Base-by-base conservation (phyloP, 2,329 filamentous ascomycete species). In the Epichloe brachyelytri region DNA sequence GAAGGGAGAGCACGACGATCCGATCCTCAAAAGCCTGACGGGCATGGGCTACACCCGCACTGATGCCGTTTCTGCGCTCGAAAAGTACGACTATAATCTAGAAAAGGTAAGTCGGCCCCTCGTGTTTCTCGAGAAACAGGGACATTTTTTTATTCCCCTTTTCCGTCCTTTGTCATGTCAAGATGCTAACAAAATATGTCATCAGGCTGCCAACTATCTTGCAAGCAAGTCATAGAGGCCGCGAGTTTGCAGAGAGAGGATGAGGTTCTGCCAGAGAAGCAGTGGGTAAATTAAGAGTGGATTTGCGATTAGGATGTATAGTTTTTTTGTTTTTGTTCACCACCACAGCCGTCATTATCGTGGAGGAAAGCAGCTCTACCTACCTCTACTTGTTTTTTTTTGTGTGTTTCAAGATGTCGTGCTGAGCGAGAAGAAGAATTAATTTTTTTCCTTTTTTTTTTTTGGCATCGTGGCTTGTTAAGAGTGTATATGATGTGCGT, bases 61-160 rank as follows among this genome's bases (percentile, higher is more conserved):
- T 7, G 82, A 87, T 48, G 86, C 88, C 15, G 71, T 96, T 37
- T 74, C 75, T 47, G 91, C 93, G 22, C 71, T 97, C 63, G 91
- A 97, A 73, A 90, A 91, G 67, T 95, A 86, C 65, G 89, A 97
- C 70, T 96, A 97, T 69, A 93, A 96, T 66, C 77, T 96, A 64
- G 89, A 95, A 69, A 88, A 87, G 80, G 91, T 95, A 71, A 71
- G 82, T 73, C 30, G 17, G 20, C 17, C 3, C n/a, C 17, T 37
- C 19, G 40, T 33, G 40, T 33, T 50, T 57, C 46, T 39, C 12
- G 30, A 30, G 30, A 30, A 11, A 11, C 30, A 30, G 30, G 30
- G 26, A 30, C 46, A 20, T 34, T 15, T 38, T n/a, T n/a, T n/a
- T 10, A 22, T 7, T 26, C 33, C n/a, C 7, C 39, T 20, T 34